These are phyloP conservation scores for Aspergillus chevalieri DNA, from an alignment of 2,329 filamentous ascomycete species.

Conservation along the genomic window DNA sequence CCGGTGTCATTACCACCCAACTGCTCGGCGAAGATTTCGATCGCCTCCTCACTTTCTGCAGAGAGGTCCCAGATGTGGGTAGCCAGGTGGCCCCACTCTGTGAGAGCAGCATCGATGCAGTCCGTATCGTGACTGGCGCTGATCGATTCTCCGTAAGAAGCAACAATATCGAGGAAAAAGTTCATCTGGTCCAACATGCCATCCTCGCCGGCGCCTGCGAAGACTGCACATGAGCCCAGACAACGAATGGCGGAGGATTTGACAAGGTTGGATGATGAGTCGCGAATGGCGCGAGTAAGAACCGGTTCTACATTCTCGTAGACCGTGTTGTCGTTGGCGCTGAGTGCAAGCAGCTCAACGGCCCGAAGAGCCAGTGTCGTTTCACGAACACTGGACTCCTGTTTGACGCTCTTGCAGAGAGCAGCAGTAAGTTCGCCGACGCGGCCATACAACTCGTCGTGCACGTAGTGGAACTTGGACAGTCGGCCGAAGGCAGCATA, in stretches of 20 bases:
- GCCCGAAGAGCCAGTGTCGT: constrained; percentile 65
- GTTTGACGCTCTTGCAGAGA: constrained; percentile 64
- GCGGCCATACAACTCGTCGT: constrained; percentile 54
- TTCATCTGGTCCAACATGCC: constrained; percentile 67
- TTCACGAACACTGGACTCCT: constrained; percentile 63
- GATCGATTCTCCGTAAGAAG: constrained; percentile 69
- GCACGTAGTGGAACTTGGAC: constrained; percentile 62
- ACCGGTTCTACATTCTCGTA: constrained; percentile 56
- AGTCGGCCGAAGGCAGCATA: constrained; percentile 58
- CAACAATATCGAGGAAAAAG: constrained; percentile 69
- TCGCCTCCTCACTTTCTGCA: constrained; percentile 61
- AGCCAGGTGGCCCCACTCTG: constrained; percentile 74
- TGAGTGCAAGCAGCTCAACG: constrained; percentile 64
- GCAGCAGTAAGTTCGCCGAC: constrained; percentile 58
- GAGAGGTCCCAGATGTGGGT: constrained; percentile 71
- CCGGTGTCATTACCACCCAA: constrained; percentile 66
- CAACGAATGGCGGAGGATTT: constrained; percentile 70
- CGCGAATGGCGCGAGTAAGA: constrained; percentile 59
- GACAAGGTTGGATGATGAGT: constrained; percentile 57
- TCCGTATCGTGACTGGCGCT: constrained; percentile 64
- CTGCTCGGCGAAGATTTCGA: constrained; percentile 79
- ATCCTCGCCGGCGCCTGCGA: constrained; percentile 65
- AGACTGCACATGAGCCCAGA: constrained; percentile 65
- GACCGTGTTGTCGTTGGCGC: constrained; percentile 57
- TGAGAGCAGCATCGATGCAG: constrained; percentile 67